Evolutionary conservation across 1,284 basidiomycete species (phyloP).

Genomic region (Takashimella koratensis): DNA sequence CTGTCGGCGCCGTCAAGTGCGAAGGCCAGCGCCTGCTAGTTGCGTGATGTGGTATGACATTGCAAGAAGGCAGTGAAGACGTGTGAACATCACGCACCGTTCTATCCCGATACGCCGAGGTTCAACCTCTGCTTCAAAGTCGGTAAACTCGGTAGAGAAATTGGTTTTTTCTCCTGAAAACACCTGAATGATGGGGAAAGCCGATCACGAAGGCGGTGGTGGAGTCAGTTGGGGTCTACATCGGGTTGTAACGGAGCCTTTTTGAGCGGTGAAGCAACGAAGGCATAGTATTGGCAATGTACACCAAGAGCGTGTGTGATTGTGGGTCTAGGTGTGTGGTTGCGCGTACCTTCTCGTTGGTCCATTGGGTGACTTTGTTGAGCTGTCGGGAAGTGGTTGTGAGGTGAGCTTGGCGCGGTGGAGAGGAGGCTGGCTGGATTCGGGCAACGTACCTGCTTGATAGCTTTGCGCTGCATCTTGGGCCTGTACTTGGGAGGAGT

Average conservation of each 20-base stretch:
- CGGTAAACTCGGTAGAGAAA: conserved; percentile 62
- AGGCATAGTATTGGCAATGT: too few relatives aligned
- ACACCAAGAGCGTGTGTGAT: too few relatives aligned
- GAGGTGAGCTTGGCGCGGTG: background rate
- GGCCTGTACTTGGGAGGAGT: background rate
- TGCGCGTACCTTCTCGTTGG: conserved; percentile 47
- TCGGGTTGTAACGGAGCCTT: too few relatives aligned
- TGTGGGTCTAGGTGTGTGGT: too few relatives aligned
- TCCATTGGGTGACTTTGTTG: conserved; percentile 48
- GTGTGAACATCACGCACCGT: conserved; percentile 55
- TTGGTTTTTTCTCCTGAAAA: conserved; percentile 62
- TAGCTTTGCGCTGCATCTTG: conserved; percentile 45
- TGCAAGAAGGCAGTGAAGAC: background rate
- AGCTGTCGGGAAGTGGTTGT: conserved; percentile 21
- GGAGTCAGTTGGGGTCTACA: background rate
- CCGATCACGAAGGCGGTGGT: background rate
- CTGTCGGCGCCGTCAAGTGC: background rate
- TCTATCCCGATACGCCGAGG: conserved; percentile 61
- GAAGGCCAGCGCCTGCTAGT: background rate
- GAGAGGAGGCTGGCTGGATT: background rate
- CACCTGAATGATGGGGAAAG: conserved; percentile 49
- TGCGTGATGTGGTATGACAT: too few relatives aligned
- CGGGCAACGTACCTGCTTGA: conserved; percentile 39
- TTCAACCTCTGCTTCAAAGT: conserved; percentile 67
- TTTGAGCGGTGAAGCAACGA: too few relatives aligned